Evolutionary conservation across 768 basidiomycete species (phyloP), one percentile per base, ranked within the genome.

Genomic region (Daedaleopsis nitida): DNA sequence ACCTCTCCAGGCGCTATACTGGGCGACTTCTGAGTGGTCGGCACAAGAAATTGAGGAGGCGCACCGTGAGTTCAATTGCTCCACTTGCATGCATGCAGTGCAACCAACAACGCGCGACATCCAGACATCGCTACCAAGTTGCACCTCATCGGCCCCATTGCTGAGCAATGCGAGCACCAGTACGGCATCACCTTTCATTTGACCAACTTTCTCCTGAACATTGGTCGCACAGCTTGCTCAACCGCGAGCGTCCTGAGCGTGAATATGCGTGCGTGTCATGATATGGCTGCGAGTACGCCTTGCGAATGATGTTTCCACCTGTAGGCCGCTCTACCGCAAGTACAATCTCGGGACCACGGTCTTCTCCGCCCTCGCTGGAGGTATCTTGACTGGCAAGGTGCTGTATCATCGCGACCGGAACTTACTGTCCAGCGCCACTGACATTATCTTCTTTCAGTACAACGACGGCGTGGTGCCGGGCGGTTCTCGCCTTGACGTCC

Each of bases 21-120:
- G 88, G 88, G 89, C 76, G 21, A 90, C 89, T 0, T 87, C 86
- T 10, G 90, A 92, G 72, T 94, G 92, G 91, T 83, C 79, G 52
- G 86, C 89, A 1, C 74, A 76, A 37, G 55, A 65, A 42, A 65
- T 63, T 50, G 64, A 68, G 35, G 64, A 65, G 43, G 66, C 58
- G 8, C 64, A 65, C 49, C 59, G 59, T 65, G 27, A 32, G 27
- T 32, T 7, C 27, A 32, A 32, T 7, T 32, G 7, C 27, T 32
- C 27, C 27, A 32, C 7, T 7, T 7, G 27, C 27, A 32, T 32
- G 7, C 7, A 32, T 32, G 27, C 27, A 32, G 27, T 32, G 27
- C 27, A 32, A 32, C 27, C 7, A 3, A 32, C 5, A 57, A 27
- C 2, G 12, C 27, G 27, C 7, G 13, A 8, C 11, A 8, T 21